phyloP scores from a whole-genome alignment of 257 asterid species.

The Cinchona pubescens region DNA sequence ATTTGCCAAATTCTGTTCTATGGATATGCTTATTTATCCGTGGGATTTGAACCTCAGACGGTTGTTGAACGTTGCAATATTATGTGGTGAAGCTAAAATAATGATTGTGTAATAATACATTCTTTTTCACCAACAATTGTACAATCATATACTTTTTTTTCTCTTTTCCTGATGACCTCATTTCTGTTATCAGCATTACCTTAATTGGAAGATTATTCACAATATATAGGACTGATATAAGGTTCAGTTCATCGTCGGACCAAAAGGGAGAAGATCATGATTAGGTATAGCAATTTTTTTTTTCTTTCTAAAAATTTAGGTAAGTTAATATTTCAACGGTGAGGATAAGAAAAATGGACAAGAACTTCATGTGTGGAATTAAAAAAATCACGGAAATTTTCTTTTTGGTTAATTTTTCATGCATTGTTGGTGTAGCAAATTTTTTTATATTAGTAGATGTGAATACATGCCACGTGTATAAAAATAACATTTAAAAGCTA shows the following conservation, averaged over 20 bases:
- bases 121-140: too few relatives aligned
- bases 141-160: too few relatives aligned
- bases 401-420: background rate
- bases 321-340: background rate
- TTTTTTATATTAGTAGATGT: too few relatives aligned
- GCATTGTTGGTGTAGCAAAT: too few relatives aligned
- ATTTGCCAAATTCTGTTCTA: too few relatives aligned
- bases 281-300: background rate
- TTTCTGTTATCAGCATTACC: background rate
- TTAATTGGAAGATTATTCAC: background rate
- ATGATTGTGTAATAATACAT: too few relatives aligned
- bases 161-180: background rate
- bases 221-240: background rate
- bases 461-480: too few relatives aligned
- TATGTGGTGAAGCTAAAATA: too few relatives aligned
- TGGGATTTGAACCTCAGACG: background rate
- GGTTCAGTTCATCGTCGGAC: background rate
- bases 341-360: background rate
- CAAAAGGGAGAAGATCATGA: background rate
- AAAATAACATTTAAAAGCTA: too few relatives aligned
- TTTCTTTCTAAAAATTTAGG: background rate
- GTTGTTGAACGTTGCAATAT: background rate
- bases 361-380: too few relatives aligned
- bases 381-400: background rate
- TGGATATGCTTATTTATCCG: too few relatives aligned